Conservation (phyloP, 371 early-diverging fungal genomes). For the Mortierella sp. region DNA sequence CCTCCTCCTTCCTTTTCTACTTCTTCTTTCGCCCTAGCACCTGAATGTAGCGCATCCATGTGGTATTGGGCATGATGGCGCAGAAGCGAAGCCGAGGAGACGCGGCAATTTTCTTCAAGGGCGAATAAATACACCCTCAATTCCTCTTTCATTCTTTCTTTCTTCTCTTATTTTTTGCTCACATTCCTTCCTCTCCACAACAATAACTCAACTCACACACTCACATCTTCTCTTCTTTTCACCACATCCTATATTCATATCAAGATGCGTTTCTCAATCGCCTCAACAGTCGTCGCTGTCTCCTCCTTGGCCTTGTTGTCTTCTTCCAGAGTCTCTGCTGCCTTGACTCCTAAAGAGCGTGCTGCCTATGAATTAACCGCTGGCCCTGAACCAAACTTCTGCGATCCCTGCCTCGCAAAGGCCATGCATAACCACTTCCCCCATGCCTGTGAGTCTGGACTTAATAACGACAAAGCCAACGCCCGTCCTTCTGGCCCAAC, state of each 20-base stretch:
- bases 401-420: constrained; percentile 43
- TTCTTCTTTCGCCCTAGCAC: neutral
- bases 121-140: neutral
- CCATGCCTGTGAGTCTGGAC: constrained; percentile 34
- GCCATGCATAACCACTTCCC: constrained; percentile 58
- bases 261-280: constrained; percentile 43
- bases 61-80: no score
- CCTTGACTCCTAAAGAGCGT: constrained; percentile 27
- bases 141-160: constrained; percentile 6
- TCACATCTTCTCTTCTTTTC: neutral
- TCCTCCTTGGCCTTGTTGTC: constrained; percentile 28
- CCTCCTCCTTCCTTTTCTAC: neutral
- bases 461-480: constrained; percentile 28
- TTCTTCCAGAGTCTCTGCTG: constrained; percentile 25
- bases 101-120: no score
- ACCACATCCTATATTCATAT: neutral
- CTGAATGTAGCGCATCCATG: neutral
- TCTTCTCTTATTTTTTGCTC: constrained; percentile 6
- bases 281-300: constrained; percentile 24
- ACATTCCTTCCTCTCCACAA: neutral
- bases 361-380: constrained; percentile 15
- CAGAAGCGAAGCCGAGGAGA: no score
- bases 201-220: neutral
- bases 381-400: constrained; percentile 24
- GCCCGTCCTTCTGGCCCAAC: constrained; percentile 28